Evolutionary conservation across 768 basidiomycete species (phyloP), one percentile per base, ranked within the genome.

Genomic region (Pleurotus sapidus): DNA sequence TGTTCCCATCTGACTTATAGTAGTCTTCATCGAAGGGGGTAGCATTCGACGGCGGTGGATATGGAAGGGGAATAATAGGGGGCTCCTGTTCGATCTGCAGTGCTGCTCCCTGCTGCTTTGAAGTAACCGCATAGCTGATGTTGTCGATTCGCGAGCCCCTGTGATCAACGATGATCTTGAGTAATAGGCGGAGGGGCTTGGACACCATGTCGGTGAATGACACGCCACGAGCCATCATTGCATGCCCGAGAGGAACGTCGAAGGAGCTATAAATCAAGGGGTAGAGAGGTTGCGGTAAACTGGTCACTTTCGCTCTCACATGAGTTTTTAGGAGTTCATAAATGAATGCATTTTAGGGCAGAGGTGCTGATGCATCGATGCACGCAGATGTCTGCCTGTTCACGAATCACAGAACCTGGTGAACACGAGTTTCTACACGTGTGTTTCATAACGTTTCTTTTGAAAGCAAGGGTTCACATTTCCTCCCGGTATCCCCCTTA

Each of bases 21-120:
- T 72, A 76, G 38, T 71, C 67, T 37, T 62, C 49, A 61, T 77
- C 74, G 46, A 59, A 69, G n/a, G 60, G 1, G 15, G 12, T 15
- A 8, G 17, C 5, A 39, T 20, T n/a, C 23, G 9, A 37, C 38
- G 18, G 12, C 12, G 51, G 34, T 4, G 14, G 18, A 5, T 37
- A 38, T 0, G 18, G 18, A 17, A 40, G 14, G 14, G 39, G 18
- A 8, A 38, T 50, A 37, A 37, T 27, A 24, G 51, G 9, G 51
- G 15, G 3, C 23, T 38, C 51, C 39, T 54, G 51, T 42, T 37
- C 38, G 17, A 54, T 42, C 3, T 40, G 51, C 12, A 5, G 49
- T 30, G 38, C 8, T 8, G 49, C 24, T 30, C n/a, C 49, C 17
- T 25, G 27, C n/a, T n/a, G 27, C n/a, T n/a, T 45, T 8, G 25